These are phyloP conservation scores for Pneumocystis wakefieldiae DNA, from an alignment of 1,139 yeast genomes.

Conservation along the genomic window DNA sequence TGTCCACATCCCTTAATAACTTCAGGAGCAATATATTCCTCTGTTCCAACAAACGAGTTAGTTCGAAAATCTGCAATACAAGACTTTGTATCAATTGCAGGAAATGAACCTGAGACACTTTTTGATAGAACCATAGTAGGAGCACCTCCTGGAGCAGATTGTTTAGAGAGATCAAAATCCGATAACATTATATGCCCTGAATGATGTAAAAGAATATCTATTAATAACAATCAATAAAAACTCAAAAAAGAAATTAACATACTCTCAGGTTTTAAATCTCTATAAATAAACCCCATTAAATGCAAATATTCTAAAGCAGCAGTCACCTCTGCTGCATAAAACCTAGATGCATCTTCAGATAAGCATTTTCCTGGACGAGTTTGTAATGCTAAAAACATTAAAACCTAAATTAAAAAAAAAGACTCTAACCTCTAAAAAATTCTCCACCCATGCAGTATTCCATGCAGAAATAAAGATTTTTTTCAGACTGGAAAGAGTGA, in stretches of 20 bases:
- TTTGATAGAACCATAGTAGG: conserved; percentile 29
- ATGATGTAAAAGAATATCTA: conserved; percentile 67
- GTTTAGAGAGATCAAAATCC: conserved; percentile 90
- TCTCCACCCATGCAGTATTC: conserved; percentile 99
- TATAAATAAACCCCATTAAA: conserved; percentile 87
- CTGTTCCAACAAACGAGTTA: conserved; percentile 95
- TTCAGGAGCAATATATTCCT: conserved; percentile 95
- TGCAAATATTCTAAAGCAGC: conserved; percentile 94
- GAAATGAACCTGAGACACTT: conserved; percentile 19
- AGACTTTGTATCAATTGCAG: conserved; percentile 69
- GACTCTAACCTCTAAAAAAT: conserved; percentile 49
- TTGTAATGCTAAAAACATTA: conserved; percentile 50
- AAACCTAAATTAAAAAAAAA: neutral
- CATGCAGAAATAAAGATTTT: conserved; percentile 87
- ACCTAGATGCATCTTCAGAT: conserved; percentile 74
- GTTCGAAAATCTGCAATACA: conserved; percentile 93
- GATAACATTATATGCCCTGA: conserved; percentile 96
- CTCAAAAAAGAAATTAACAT: neutral
- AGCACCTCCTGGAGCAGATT: conserved; percentile 49
- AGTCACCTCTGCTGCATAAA: conserved; percentile 92
- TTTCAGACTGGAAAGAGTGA: conserved; percentile 92
- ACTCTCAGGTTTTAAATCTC: conserved; percentile 87
- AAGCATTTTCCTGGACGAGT: conserved; percentile 78
- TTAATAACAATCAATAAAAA: neutral
- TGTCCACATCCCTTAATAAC: conserved; percentile 95